Percentiles rank a stretch among this genome's conserved stretches.
phyloP scores from a whole-genome alignment of 1,139 yeast species.

The Sugiyamaella xylanicola region DNA sequence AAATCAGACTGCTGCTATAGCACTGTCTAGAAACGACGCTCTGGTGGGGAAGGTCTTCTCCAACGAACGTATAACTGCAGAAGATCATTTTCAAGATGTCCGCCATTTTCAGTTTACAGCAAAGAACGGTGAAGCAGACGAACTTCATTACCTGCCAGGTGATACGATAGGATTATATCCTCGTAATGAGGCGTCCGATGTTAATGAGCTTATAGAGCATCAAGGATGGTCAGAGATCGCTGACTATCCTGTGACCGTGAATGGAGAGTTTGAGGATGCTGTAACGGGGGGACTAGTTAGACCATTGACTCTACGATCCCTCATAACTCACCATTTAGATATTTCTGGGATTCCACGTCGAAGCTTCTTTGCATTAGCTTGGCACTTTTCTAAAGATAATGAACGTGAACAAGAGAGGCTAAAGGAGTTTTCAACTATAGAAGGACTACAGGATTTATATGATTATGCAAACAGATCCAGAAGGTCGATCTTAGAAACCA shows the following conservation, averaged over 20 bases:
- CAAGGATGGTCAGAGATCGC: conserved; percentile 78
- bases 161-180: conserved; percentile 82
- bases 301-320: conserved; percentile 63
- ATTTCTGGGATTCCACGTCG: conserved; percentile 80
- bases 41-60: conserved; percentile 48
- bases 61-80: conserved; percentile 64
- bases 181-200: conserved; percentile 62
- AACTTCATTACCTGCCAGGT: conserved; percentile 62
- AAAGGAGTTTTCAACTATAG: conserved; percentile 69
- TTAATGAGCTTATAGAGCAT: conserved; percentile 61
- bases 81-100: conserved; percentile 88
- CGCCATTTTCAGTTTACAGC: conserved; percentile 57
- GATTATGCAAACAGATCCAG: conserved; percentile 91
- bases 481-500: conserved; percentile 79
- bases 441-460: conserved; percentile 69
- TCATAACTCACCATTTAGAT: conserved; percentile 81
- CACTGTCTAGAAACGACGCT: conserved; percentile 39
- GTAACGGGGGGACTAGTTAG: conserved; percentile 60
- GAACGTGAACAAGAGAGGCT: conserved; percentile 74
- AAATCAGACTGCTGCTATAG: conserved; percentile 30
- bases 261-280: conserved; percentile 37
- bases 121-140: neutral
- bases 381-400: conserved; percentile 69
- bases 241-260: conserved; percentile 49
- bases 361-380: conserved; percentile 63